Percentiles rank a stretch among this genome's conserved stretches.
Evolutionary conservation across 2,329 filamentous ascomycete genomes (phyloP).

Genomic region (Fusarium avenaceum): DNA sequence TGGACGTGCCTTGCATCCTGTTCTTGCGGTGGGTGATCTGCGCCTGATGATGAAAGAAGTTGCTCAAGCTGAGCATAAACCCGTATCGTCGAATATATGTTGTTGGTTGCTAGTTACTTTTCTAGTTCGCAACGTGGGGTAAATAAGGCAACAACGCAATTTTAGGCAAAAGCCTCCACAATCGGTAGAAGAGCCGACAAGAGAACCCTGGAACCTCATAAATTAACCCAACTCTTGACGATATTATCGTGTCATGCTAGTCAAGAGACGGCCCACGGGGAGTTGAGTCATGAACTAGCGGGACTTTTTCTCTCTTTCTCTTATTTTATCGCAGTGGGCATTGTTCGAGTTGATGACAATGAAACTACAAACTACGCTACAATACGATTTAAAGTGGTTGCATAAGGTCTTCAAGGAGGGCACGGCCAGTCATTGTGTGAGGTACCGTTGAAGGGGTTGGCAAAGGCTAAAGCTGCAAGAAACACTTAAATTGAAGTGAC

Average conservation of each 20-base stretch:
- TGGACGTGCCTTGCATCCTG: slow-evolving; percentile 35
- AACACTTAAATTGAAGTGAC: not conserved
- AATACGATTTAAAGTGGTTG: slow-evolving; percentile 38
- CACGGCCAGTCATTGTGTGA: slow-evolving; percentile 23
- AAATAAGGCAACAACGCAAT: slow-evolving; percentile 9
- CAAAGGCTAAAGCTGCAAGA: slow-evolving; percentile 9
- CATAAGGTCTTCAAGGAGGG: slow-evolving; percentile 25
- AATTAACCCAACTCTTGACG: slow-evolving; percentile 3
- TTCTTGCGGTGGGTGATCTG: slow-evolving; percentile 30
- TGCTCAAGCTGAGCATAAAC: not conserved
- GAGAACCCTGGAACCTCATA: slow-evolving; percentile 23
- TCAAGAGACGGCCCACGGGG: not conserved
- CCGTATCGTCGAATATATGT: slow-evolving; percentile 1
- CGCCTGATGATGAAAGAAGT: slow-evolving; percentile 8
- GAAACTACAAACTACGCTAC: slow-evolving; percentile 4
- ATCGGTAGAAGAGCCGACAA: slow-evolving; percentile 14
- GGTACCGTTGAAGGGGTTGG: slow-evolving; percentile 16
- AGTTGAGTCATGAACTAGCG: slow-evolving; percentile 27
- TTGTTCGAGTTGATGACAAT: not conserved
- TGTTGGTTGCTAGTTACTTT: slow-evolving; percentile 7
- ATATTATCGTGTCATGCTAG: slow-evolving; percentile 19
- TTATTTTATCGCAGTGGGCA: not conserved
- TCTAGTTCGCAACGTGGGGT: slow-evolving; percentile 24
- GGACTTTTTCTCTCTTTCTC: slow-evolving; percentile 13
- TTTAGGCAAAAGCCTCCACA: slow-evolving; percentile 48